Base-by-base conservation (phyloP, 2,329 filamentous ascomycete species). In the Esteya vermicola region DNA sequence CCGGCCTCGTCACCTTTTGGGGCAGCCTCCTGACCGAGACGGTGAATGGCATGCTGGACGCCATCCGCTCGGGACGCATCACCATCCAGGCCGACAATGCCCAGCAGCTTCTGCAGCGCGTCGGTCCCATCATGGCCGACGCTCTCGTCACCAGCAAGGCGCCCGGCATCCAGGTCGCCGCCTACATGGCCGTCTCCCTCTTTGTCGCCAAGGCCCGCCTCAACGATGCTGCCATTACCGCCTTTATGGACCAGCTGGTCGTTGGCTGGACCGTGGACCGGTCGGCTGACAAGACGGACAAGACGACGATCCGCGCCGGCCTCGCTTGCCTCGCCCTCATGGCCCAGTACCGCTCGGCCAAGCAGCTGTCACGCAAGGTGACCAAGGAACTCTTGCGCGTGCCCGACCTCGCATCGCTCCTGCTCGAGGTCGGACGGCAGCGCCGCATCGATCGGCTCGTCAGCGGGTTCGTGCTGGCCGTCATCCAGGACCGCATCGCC, bases 181-280 rank as follows among this genome's bases (percentile, higher is more conserved):
- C 83, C 42, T 96, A 94, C 57, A 94, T 95, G 81, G 77, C 94
- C 18, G 72, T 88, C 41, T 76, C 85, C 7, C 77, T 96, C 36
- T 71, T 96, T 45, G 86, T 85, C 7, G 78, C 84, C 36, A 94
- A 94, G 58, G 78, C 81, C 1, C 70, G 74, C 36, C 68, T 96
- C 13, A 75, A 82, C 35, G 86, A 96, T 51, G 72, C 73, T 42
- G 74, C 88, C 3, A 66, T 96, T n/a, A 78, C 83, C 40, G 78
- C 80, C 2, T 70, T 98, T 52, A 93, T 96, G 85, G 84, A 93
- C 51, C 85, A 88, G 46, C 74, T 94, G 26, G 79, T 82, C 9
- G 63, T 70, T 22, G 84, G 82, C 9, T 93, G 85, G 78, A 81
- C 76, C 2, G 60, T 67, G 33, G 79, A 86, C n/a, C n/a, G n/a